A percentile compares a stretch with the other conserved stretches of the same genome.
phyloP scores from a whole-genome alignment of 768 basidiomycete species.

The Termitomyces sp. region DNA sequence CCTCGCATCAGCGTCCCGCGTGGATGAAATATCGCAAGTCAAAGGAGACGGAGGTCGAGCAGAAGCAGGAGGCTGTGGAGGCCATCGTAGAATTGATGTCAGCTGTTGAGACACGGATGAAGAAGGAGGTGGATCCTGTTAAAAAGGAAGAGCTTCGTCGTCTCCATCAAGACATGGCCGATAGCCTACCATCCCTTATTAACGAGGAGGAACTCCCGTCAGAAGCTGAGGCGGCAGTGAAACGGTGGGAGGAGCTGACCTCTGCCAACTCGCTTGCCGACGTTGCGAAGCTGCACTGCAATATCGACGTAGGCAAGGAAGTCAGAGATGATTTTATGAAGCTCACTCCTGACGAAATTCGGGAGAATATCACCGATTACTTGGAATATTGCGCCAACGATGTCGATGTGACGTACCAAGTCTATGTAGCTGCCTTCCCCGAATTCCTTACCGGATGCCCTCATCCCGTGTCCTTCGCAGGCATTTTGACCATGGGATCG shows the following conservation, averaged over 20 bases:
- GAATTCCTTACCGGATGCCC: slow-evolving; percentile 82
- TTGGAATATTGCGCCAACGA: slow-evolving; percentile 85
- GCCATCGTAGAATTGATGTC: slow-evolving; percentile 41
- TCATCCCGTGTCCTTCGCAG: slow-evolving; percentile 90
- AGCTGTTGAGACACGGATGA: slow-evolving; percentile 43
- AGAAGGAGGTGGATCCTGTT: slow-evolving; percentile 42
- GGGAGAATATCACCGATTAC: slow-evolving; percentile 65
- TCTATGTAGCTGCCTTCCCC: slow-evolving; percentile 75
- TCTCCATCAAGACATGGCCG: slow-evolving; percentile 35
- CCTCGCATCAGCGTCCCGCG: slow-evolving; percentile 88
- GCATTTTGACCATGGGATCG: slow-evolving; percentile 87
- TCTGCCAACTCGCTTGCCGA: slow-evolving; percentile 90
- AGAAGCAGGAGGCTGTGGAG: slow-evolving; percentile 60
- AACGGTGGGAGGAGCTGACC: slow-evolving; percentile 91
- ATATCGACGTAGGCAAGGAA: slow-evolving; percentile 73
- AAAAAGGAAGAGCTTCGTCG: slow-evolving; percentile 39
- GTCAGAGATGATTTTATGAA: slow-evolving; percentile 77
- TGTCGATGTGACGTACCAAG: slow-evolving; percentile 79
- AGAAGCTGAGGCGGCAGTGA: slow-evolving; percentile 29
- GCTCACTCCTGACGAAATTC: slow-evolving; percentile 59
- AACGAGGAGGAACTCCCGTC: slow-evolving; percentile 25
- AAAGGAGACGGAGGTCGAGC: slow-evolving; percentile 52
- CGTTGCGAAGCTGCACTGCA: slow-evolving; percentile 88
- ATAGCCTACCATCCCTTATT: slow-evolving; percentile 27
- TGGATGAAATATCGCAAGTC: slow-evolving; percentile 87